Conservation (phyloP, 1,139 yeast species). For the Geotrichum macrosporum region DNA sequence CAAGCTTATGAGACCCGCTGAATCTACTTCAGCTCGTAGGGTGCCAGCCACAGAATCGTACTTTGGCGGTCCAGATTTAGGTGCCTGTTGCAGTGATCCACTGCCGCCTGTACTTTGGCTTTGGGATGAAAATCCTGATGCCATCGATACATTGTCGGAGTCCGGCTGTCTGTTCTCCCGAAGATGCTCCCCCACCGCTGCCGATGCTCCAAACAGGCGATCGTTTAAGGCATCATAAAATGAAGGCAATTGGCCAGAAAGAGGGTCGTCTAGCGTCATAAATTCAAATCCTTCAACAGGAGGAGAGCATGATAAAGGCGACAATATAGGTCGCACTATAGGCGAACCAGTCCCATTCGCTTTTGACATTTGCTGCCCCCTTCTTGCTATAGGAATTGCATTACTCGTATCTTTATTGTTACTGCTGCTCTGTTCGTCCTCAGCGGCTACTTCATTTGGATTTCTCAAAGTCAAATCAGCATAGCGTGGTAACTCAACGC, state of each 20-base stretch:
- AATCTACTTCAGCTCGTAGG: too few relatives aligned
- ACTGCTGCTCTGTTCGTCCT: neutral
- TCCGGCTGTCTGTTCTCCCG: constrained; percentile 3
- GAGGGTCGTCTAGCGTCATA: constrained; percentile 9
- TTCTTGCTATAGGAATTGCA: neutral
- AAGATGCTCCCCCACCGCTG: constrained; percentile 27
- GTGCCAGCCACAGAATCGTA: too few relatives aligned
- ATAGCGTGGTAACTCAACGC: constrained; percentile 68
- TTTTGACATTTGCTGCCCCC: too few relatives aligned
- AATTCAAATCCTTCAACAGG: constrained; percentile 1
- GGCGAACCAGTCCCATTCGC: constrained; percentile 11
- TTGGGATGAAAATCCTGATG: neutral
- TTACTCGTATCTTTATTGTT: too few relatives aligned
- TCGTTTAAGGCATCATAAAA: constrained; percentile 30
- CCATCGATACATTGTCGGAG: neutral
- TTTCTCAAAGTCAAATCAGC: constrained; percentile 33
- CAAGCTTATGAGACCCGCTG: too few relatives aligned
- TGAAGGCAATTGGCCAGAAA: constrained; percentile 29
- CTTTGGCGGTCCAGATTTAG: too few relatives aligned
- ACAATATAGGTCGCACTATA: constrained; percentile 8
- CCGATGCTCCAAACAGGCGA: constrained; percentile 18
- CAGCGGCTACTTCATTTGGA: neutral
- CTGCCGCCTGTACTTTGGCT: too few relatives aligned
- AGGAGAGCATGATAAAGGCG: constrained; percentile 9
- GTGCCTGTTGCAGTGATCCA: too few relatives aligned